phyloP scores from a whole-genome alignment of 352 stramenopile genomes.

The Globisporangium cylindrosporum region DNA sequence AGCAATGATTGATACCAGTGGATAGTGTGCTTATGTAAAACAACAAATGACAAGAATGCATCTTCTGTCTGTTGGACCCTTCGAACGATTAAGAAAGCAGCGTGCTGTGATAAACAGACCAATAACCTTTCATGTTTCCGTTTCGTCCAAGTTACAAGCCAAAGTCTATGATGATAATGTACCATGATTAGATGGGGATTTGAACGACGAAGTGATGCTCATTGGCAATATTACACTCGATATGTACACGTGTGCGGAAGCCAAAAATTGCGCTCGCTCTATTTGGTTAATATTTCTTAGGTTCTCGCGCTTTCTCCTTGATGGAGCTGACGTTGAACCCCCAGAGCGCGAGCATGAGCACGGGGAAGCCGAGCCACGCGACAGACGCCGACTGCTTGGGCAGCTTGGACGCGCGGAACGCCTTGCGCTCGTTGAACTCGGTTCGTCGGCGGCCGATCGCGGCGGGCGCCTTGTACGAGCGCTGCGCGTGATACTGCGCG shows the following conservation, averaged over 20 bases:
- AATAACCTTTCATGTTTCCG: neutral
- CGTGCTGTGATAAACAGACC: no score
- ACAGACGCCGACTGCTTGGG: constrained; percentile 58
- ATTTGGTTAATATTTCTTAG: constrained; percentile 19
- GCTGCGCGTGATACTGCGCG: constrained; percentile 60
- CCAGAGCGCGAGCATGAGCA: constrained; percentile 52
- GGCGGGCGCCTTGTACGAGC: constrained; percentile 47
- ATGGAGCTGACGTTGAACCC: constrained; percentile 59
- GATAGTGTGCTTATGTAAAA: constrained; percentile 3
- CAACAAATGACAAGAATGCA: neutral
- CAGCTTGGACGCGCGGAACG: constrained; percentile 58
- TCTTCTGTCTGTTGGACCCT: neutral
- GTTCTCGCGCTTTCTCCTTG: constrained; percentile 46
- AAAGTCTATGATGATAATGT: no score
- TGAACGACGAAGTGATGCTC: no score
- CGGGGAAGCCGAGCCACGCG: constrained; percentile 60
- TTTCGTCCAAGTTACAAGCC: no score
- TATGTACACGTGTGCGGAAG: neutral
- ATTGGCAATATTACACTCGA: no score
- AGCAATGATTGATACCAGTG: neutral
- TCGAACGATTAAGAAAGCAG: neutral
- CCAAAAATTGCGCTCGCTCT: constrained; percentile 4
- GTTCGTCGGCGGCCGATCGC: constrained; percentile 60
- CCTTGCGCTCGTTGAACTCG: constrained; percentile 64
- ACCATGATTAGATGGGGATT: no score